Conservation (phyloP, 2,329 filamentous ascomycete genomes). For the Pestalotiopsis sp. region DNA sequence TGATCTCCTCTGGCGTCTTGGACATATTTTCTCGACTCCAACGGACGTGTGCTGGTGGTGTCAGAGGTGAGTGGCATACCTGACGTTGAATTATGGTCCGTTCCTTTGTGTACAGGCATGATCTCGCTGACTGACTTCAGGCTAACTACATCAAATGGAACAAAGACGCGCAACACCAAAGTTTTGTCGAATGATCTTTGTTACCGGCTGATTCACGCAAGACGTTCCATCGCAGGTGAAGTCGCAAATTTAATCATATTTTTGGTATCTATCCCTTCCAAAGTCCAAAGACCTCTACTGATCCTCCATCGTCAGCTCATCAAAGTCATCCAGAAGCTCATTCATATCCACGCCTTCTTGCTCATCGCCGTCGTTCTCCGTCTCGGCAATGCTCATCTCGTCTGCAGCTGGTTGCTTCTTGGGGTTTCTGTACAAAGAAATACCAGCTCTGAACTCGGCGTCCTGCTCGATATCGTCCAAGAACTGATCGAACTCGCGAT, state of each 20-base stretch:
- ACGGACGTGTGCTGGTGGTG: background rate
- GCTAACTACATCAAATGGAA: no score
- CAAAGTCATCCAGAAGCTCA: conserved; percentile 88
- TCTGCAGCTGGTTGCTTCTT: conserved; percentile 56
- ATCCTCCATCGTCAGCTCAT: conserved; percentile 78
- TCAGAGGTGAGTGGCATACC: background rate
- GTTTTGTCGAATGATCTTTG: background rate
- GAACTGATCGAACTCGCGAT: conserved; percentile 97
- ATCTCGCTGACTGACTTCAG: no score
- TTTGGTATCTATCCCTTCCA: background rate
- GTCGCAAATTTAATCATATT: background rate
- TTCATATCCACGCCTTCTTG: conserved; percentile 75
- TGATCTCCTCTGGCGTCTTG: background rate
- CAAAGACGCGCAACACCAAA: no score
- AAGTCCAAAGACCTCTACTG: conserved; percentile 23
- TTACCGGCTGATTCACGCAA: background rate
- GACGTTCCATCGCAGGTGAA: background rate
- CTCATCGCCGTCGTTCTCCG: conserved; percentile 64
- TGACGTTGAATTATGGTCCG: background rate
- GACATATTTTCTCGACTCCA: background rate
- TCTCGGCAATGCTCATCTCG: conserved; percentile 70
- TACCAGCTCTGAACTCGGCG: conserved; percentile 78
- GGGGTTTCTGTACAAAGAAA: conserved; percentile 82
- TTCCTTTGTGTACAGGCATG: background rate
- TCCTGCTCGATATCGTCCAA: conserved; percentile 96